Evolutionary conservation across 805 yeast genomes (phyloP).

Genomic region (Maudiozyma bulderi): DNA sequence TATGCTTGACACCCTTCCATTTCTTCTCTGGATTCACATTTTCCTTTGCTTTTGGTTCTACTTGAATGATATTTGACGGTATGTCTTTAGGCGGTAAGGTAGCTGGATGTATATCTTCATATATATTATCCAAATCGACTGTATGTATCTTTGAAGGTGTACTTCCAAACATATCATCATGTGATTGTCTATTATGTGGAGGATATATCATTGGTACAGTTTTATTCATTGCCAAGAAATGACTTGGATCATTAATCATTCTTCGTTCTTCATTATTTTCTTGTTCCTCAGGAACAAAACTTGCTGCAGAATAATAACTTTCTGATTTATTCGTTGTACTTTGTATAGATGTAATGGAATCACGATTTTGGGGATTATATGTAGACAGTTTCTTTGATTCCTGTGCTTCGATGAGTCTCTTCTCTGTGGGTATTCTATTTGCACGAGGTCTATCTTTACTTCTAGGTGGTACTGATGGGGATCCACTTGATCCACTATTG

Average conservation of each 20-base stretch:
- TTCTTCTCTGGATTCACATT: background rate
- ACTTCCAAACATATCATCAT: background rate
- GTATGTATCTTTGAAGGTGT: background rate
- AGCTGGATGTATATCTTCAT: conserved; percentile 1
- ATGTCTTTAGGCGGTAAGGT: background rate
- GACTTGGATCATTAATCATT: background rate
- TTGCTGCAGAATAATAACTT: conserved; percentile 21
- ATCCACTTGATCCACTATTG: conserved; percentile 2
- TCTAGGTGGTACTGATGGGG: conserved; percentile 29
- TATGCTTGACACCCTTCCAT: background rate
- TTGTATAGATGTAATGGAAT: background rate
- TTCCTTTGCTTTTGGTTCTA: background rate
- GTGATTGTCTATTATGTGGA: background rate
- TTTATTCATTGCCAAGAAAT: background rate
- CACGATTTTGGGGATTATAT: background rate
- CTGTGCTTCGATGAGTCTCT: background rate
- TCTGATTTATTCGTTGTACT: conserved; percentile 12
- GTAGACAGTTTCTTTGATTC: background rate
- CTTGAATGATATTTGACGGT: background rate
- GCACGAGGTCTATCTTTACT: conserved; percentile 27
- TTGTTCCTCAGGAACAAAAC: conserved; percentile 3
- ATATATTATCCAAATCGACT: background rate
- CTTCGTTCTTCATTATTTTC: conserved; percentile 5
- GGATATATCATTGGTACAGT: background rate
- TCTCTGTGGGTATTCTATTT: background rate